Evolutionary conservation across 2,329 filamentous ascomycete species (phyloP).

Genomic region (Monosporascus ibericus): DNA sequence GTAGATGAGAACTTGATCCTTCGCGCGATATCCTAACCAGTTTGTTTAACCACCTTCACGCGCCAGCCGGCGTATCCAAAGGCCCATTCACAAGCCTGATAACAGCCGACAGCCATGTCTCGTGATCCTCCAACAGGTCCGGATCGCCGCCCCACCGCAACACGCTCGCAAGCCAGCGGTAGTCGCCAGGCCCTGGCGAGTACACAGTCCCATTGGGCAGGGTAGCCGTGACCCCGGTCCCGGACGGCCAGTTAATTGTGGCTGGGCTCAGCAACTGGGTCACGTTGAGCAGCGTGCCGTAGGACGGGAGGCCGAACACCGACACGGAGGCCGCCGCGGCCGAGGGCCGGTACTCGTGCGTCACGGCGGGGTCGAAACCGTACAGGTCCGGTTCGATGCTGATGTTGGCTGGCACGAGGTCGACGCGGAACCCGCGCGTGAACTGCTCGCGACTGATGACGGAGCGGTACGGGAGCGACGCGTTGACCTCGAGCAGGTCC

Average conservation of each 20-base stretch:
- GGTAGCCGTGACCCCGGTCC: conserved; percentile 7
- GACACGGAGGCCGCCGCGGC: not conserved
- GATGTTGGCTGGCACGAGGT: conserved; percentile 14
- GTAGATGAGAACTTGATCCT: too few relatives aligned
- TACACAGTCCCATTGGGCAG: conserved; percentile 5
- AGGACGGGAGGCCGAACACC: conserved; percentile 6
- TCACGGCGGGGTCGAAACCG: conserved; percentile 10
- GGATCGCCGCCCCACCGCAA: conserved; percentile 12
- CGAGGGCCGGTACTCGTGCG: conserved; percentile 7
- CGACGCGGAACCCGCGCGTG: conserved; percentile 11
- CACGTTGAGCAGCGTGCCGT: conserved; percentile 6
- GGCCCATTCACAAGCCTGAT: conserved; percentile 9
- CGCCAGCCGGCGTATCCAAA: not conserved
- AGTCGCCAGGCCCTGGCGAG: conserved; percentile 10
- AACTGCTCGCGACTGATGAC: conserved; percentile 9
- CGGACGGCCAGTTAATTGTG: conserved; percentile 8
- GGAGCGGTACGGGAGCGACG: conserved; percentile 8
- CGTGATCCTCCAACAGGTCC: conserved; percentile 4
- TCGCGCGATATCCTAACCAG: too few relatives aligned
- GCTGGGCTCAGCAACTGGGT: conserved; percentile 6
- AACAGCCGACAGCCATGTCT: conserved; percentile 12
- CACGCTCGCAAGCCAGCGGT: conserved; percentile 9
- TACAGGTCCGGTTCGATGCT: conserved; percentile 10
- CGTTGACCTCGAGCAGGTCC: conserved; percentile 5
- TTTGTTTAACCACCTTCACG: too few relatives aligned